Percentiles rank a stretch among this genome's conserved stretches.
Evolutionary conservation across 208 protist genomes (phyloP).

Genomic region (Entamoeba dispar): DNA sequence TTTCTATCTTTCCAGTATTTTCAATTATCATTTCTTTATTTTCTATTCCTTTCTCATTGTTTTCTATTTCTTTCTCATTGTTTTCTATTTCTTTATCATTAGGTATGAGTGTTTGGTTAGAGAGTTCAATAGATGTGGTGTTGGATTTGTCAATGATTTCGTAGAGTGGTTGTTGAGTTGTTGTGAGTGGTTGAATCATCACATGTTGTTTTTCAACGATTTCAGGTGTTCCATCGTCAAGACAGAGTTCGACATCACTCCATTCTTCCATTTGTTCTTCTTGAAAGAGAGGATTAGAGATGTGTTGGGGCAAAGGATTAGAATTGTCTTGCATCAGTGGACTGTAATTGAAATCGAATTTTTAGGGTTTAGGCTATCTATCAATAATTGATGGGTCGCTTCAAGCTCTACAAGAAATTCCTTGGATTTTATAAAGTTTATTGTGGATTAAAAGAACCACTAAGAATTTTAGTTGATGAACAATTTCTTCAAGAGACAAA

Average conservation of each 20-base stretch:
- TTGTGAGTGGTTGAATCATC: background rate
- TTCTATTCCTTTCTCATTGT: no score
- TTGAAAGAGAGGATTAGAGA: background rate
- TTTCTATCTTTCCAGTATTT: no score
- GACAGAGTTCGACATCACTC: background rate
- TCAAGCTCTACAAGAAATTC: background rate
- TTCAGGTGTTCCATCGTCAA: background rate
- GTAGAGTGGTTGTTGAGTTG: background rate
- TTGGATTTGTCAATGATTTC: no score
- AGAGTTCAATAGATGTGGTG: no score
- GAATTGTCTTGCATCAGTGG: no score
- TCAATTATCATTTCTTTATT: no score
- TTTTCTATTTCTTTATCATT: no score
- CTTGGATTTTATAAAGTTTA: background rate
- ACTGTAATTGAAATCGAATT: no score
- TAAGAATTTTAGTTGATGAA: background rate
- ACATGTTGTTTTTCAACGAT: background rate
- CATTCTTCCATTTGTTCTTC: background rate
- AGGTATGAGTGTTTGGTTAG: no score
- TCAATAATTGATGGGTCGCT: background rate
- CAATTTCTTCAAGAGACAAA: background rate
- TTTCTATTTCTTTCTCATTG: no score
- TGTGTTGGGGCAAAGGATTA: no score
- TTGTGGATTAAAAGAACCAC: background rate
- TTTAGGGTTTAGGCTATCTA: no score